Base-by-base conservation (phyloP, 495 filamentous ascomycete genomes). In the Bryoglossum gracile region DNA sequence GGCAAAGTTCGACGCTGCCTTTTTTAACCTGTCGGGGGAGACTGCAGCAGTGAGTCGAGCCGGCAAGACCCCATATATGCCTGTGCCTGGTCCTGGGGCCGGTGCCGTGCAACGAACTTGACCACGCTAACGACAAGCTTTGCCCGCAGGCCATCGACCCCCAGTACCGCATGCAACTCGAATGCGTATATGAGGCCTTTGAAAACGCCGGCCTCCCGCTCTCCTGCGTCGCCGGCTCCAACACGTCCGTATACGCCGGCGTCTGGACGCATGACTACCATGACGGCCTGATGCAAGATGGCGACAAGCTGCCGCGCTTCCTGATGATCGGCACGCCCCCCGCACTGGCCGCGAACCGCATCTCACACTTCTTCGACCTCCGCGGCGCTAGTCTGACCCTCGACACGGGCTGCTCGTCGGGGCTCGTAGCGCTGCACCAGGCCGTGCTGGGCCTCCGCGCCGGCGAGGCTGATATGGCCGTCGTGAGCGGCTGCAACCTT, bases 21-120 rank as follows among this genome's bases (percentile, higher is more conserved):
- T 84, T 53, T 83, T 66, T 78, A 13, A 72, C 65, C 28, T 68
- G 72, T 18, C 11, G 16, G 9, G 14, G 18, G 28, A 14, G 11
- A 28, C 33, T n/a, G 43, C 43, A 22, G 18, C 26, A 13, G 43
- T 33, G 28, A 33, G 34, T n/a, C n/a, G n/a, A n/a, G n/a, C n/a
- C n/a, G n/a, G n/a, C 43, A 80, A 85, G 53, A 67, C 78, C 0
- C 50, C 65, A 5, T 78, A 84, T 51, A 83, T 83, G 66, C 73
- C 70, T 52, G 71, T 83, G 49, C 66, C 68, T 0, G 65, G 69
- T 0, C 67, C 65, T 11, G 81, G 83, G 46, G 80, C 80, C 8
- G 69, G 61, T 34, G 69, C 68, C 26, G 78, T n/a, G n/a, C n/a
- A n/a, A n/a, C n/a, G n/a, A n/a, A n/a, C n/a, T n/a, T n/a, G n/a